These are phyloP conservation scores for Linderina pennispora DNA, from an alignment of 192 early-diverging fungal species.

Conservation along the genomic window DNA sequence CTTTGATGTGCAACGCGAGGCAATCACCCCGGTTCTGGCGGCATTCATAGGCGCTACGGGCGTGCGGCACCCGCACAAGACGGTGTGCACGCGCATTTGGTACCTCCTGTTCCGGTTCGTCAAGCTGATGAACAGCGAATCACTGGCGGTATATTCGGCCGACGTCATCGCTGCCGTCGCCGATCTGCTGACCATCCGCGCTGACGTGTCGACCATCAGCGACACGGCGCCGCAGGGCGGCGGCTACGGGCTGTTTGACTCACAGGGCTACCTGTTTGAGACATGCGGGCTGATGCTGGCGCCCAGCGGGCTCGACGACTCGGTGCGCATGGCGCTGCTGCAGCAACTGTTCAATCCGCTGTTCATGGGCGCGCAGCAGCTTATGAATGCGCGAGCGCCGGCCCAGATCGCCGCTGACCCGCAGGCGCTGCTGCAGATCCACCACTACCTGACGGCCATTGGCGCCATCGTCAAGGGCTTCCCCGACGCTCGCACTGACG, in stretches of 20 bases:
- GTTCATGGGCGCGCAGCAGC: slow-evolving; percentile 67
- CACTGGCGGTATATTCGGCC: slow-evolving; percentile 34
- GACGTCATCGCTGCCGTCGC: slow-evolving; percentile 44
- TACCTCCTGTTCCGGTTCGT: slow-evolving; percentile 86
- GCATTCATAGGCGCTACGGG: slow-evolving; percentile 51
- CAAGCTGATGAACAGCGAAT: slow-evolving; percentile 50
- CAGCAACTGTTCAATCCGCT: slow-evolving; percentile 74
- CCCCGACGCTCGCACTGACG: slow-evolving; percentile 45
- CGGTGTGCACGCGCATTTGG: slow-evolving; percentile 73
- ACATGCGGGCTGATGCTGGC: slow-evolving; percentile 89
- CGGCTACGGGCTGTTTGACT: slow-evolving; percentile 59
- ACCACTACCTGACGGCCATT: slow-evolving; percentile 78
- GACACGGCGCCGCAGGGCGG: neutral
- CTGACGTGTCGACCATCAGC: slow-evolving; percentile 45
- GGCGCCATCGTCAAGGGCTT: slow-evolving; percentile 82
- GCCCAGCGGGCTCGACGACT: slow-evolving; percentile 56
- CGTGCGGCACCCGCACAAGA: slow-evolving; percentile 62
- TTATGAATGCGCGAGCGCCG: slow-evolving; percentile 48
- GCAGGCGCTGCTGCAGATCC: slow-evolving; percentile 64
- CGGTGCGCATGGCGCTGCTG: slow-evolving; percentile 61
- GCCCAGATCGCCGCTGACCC: slow-evolving; percentile 60
- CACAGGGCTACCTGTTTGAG: slow-evolving; percentile 88
- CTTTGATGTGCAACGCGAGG: slow-evolving; percentile 37
- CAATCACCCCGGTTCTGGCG: slow-evolving; percentile 22
- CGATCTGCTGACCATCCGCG: slow-evolving; percentile 67